Evolutionary conservation across 2,329 filamentous ascomycete species (phyloP), one percentile per base, ranked within the genome.

Genomic region (Verticillium albo-atrum): DNA sequence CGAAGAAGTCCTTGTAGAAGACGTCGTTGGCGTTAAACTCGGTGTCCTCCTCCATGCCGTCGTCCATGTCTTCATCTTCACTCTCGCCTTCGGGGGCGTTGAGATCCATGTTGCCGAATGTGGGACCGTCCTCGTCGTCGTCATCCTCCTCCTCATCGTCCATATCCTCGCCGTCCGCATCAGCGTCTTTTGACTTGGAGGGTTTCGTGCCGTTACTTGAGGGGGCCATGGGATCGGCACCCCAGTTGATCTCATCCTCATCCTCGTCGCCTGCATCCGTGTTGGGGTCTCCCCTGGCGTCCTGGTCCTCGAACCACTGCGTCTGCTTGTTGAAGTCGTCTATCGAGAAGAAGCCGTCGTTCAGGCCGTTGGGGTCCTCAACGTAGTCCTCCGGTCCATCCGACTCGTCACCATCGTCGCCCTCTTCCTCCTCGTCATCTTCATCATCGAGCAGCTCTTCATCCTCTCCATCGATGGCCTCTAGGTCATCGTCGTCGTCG

Each of bases 291-390:
- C 89, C 92, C 63, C 84, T 82, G 28, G 85, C 84, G 72, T 98
- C 94, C 72, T 92, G 89, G 64, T 91, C 87, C 74, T 99, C 95
- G 55, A 97, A 87, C 70, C 89, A 89, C 68, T 96, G 91, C 2
- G 92, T 91, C 71, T 96, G 91, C 71, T 89, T 91, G 80, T 99
- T 99, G 83, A 99, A 99, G 61, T 96, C 88, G 68, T 98, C 93
- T 68, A 99, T 94, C 17, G 92, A 96, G 77, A 99, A 99, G 78
- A 99, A 99, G 5, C 92, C 94, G 70, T 99, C 95, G 69, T 99
- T 98, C 32, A 99, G 84, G 6, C 92, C 92, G 69, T 95, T 82
- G 4, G 87, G 87, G 68, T 98, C 92, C 66, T 88, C 81, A 9
- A 86, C 77, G 61, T 89, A 88, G 55, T 82, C 82, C 1, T 76